Conservation (phyloP, 805 yeast species). For the Candida germanica region DNA sequence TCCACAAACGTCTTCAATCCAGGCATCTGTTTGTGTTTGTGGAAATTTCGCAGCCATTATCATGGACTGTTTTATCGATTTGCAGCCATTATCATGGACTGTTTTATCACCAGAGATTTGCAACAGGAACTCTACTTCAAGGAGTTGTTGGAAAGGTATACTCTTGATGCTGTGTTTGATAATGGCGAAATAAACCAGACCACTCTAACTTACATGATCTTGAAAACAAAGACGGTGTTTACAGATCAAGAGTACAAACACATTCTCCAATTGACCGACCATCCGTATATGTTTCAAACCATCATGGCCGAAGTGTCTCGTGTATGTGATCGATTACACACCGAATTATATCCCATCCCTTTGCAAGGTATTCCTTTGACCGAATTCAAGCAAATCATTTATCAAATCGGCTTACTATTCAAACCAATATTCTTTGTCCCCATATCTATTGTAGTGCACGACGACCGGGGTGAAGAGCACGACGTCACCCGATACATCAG, state of each 20-base stretch:
- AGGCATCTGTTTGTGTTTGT: constrained; percentile 2
- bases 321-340: constrained; percentile 4
- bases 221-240: constrained; percentile 10
- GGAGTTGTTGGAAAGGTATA: constrained; percentile 5
- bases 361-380: constrained; percentile 22
- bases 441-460: constrained; percentile 1
- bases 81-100: constrained; percentile 9
- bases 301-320: constrained; percentile 1
- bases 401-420: constrained; percentile 21
- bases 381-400: constrained; percentile 21
- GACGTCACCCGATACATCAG: constrained; percentile 17
- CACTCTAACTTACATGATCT: constrained; percentile 13
- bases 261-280: constrained; percentile 11
- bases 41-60: neutral
- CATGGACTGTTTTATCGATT: neutral
- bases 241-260: constrained; percentile 12
- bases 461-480: neutral
- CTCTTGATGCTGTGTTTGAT: neutral
- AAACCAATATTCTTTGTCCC: constrained; percentile 25
- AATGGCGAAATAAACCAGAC: constrained; percentile 1
- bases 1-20: too few relatives aligned
- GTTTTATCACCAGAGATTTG: constrained; percentile 3
- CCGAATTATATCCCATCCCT: constrained; percentile 1
- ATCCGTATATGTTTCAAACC: constrained; percentile 1
- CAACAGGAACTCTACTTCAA: constrained; percentile 4